Conservation (phyloP, 176 grass and related monocot genomes). For the Melocanna baccifera region DNA sequence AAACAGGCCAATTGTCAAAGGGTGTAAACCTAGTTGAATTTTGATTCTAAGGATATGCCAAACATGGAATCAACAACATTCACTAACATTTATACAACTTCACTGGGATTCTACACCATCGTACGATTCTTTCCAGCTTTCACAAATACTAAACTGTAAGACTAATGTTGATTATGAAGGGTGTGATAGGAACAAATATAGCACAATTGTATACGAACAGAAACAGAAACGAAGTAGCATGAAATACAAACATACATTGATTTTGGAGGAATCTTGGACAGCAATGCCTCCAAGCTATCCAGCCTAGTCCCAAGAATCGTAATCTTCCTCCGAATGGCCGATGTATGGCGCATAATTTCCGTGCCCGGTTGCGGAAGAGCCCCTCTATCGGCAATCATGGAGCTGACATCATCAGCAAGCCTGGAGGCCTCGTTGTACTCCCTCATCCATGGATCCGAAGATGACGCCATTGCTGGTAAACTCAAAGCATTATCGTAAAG, state of each 20-base stretch:
- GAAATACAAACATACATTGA: constrained; percentile 41
- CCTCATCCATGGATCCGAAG: constrained; percentile 51
- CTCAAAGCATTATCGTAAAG: background rate
- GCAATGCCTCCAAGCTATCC: constrained; percentile 49
- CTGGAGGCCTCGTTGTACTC: constrained; percentile 53
- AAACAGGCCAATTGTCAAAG: background rate
- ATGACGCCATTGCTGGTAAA: constrained; percentile 41
- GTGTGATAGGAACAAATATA: background rate
- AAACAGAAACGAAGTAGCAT: background rate
- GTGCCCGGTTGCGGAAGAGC: constrained; percentile 53
- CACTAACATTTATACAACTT: background rate
- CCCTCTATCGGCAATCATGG: constrained; percentile 45
- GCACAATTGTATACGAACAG: background rate
- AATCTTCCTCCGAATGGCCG: constrained; percentile 45
- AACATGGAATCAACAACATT: background rate
- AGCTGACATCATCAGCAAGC: constrained; percentile 53
- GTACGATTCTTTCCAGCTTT: background rate
- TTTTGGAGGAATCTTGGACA: constrained; percentile 45
- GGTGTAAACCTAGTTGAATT: background rate
- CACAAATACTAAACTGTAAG: background rate
- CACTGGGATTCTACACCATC: background rate
- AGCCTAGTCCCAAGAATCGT: constrained; percentile 59
- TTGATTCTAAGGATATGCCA: background rate
- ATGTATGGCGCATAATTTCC: constrained; percentile 46
- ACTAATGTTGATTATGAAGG: background rate